A percentile compares a stretch with the other conserved stretches of the same genome.
Conservation (phyloP, 805 yeast species). For the Yarrowia sp. region DNA sequence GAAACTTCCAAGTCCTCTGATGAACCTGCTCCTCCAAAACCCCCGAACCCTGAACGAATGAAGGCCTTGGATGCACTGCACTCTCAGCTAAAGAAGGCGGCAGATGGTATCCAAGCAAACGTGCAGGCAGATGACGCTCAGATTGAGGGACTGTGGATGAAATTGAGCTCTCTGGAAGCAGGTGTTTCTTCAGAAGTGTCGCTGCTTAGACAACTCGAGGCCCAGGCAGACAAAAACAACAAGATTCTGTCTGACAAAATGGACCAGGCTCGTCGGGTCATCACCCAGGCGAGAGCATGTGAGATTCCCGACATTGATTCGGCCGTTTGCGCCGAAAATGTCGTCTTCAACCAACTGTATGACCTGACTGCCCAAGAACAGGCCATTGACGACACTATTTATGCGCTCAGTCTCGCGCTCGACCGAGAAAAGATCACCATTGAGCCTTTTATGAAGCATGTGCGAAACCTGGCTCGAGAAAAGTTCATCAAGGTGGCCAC, state of each 20-base stretch:
- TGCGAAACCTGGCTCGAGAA: slow-evolving; percentile 57
- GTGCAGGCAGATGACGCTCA: slow-evolving; percentile 33
- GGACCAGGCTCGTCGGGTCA: slow-evolving; percentile 36
- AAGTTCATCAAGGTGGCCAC: slow-evolving; percentile 56
- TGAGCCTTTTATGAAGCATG: slow-evolving; percentile 45
- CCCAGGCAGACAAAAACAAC: slow-evolving; percentile 36
- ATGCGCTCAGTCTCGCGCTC: slow-evolving; percentile 54
- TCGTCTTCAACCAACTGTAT: slow-evolving; percentile 59
- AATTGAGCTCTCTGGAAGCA: slow-evolving; percentile 38
- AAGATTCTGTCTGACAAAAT: slow-evolving; percentile 36
- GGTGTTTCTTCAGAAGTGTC: slow-evolving; percentile 40
- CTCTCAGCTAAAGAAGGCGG: slow-evolving; percentile 31
- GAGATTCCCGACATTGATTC: slow-evolving; percentile 43
- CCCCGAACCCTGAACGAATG: slow-evolving; percentile 42
- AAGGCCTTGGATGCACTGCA: slow-evolving; percentile 33
- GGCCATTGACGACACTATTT: slow-evolving; percentile 67
- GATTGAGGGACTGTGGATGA: slow-evolving; percentile 39
- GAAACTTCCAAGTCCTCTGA: slow-evolving; percentile 25
- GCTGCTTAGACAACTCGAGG: slow-evolving; percentile 34
- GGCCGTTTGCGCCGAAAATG: slow-evolving; percentile 49
- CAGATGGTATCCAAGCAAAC: slow-evolving; percentile 32
- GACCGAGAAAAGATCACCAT: slow-evolving; percentile 47
- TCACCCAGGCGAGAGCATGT: slow-evolving; percentile 37
- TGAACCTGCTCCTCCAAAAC: slow-evolving; percentile 38
- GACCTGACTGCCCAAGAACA: slow-evolving; percentile 60